Percentiles rank a stretch among this genome's conserved stretches.
These are phyloP conservation scores for Monosporascus cannonballus DNA, from an alignment of 2,329 filamentous ascomycete genomes.

Conservation along the genomic window DNA sequence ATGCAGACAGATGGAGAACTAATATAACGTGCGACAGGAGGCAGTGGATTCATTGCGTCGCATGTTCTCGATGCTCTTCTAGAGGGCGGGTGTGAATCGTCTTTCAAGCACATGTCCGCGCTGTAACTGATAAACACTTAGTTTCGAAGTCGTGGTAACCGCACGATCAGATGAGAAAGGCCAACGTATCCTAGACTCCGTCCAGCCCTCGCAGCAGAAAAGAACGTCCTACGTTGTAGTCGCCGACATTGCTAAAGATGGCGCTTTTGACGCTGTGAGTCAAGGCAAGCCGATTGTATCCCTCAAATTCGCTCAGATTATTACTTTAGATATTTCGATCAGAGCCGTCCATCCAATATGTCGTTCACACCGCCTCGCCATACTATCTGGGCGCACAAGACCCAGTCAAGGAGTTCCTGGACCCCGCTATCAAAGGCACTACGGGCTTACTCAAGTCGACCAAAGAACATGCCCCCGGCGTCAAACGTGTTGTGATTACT, in stretches of 20 bases:
- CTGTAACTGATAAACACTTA: slow-evolving; percentile 26
- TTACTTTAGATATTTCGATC: slow-evolving; percentile 29
- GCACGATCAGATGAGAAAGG: slow-evolving; percentile 44
- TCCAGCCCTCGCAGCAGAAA: slow-evolving; percentile 35
- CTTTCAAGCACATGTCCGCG: slow-evolving; percentile 29
- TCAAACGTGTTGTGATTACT: slow-evolving; percentile 58
- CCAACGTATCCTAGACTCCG: slow-evolving; percentile 33
- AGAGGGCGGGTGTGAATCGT: slow-evolving; percentile 30
- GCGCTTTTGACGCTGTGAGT: slow-evolving; percentile 58
- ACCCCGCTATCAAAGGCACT: slow-evolving; percentile 50
- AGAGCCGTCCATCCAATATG: slow-evolving; percentile 57
- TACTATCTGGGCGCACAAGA: slow-evolving; percentile 62
- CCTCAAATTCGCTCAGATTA: background rate
- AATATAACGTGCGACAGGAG: slow-evolving; percentile 29
- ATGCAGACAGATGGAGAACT: too few species aligned
- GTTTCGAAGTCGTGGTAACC: slow-evolving; percentile 38
- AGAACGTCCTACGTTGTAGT: slow-evolving; percentile 50
- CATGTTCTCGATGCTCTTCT: slow-evolving; percentile 44
- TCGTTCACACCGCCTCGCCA: slow-evolving; percentile 69
- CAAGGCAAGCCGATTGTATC: background rate
- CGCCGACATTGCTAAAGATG: slow-evolving; percentile 62
- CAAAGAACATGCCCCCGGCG: slow-evolving; percentile 35
- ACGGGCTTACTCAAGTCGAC: slow-evolving; percentile 42
- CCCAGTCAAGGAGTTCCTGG: slow-evolving; percentile 40
- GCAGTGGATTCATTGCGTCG: slow-evolving; percentile 48